phyloP scores from a whole-genome alignment of 129 eudicot genomes.

The Logfia minima region DNA sequence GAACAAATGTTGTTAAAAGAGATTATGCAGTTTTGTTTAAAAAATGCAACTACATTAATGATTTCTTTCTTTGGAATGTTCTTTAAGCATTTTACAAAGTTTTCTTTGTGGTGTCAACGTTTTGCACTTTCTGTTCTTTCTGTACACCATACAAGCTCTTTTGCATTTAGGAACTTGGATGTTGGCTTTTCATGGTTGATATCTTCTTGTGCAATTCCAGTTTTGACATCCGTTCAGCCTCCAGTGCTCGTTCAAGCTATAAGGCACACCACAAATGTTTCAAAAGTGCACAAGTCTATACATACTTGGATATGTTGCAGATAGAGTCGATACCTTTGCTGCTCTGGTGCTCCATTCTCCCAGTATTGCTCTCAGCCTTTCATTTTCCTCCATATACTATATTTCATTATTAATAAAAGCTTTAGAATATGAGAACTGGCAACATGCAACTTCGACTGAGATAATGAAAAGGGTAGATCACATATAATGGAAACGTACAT shows the following conservation, averaged over 20 bases:
- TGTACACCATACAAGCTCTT: background rate
- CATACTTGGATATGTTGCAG: background rate
- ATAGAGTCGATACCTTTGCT: slow-evolving; percentile 66
- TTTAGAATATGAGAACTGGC: slow-evolving; percentile 6
- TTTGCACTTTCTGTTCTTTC: background rate
- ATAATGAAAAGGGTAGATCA: too few relatives aligned
- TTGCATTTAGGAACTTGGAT: background rate
- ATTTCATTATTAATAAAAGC: slow-evolving; percentile 2
- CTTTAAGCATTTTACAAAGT: background rate
- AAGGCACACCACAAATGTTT: slow-evolving; percentile 1
- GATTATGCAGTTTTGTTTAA: background rate
- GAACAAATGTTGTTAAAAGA: slow-evolving; percentile 11
- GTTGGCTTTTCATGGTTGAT: slow-evolving; percentile 39
- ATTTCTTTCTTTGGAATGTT: background rate
- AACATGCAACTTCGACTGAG: background rate
- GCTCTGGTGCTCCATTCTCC: slow-evolving; percentile 99
- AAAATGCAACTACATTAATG: background rate
- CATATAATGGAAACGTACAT: background rate
- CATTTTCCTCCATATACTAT: slow-evolving; percentile 97
- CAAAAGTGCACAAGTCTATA: background rate
- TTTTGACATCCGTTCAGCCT: slow-evolving; percentile 70
- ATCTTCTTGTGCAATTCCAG: slow-evolving; percentile 77
- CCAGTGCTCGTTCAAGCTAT: slow-evolving; percentile 92
- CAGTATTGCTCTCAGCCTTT: slow-evolving; percentile 82
- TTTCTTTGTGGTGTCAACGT: background rate